These are phyloP conservation scores for Yamagishiella unicocca DNA, from an alignment of 139 green algal species.

Conservation along the genomic window DNA sequence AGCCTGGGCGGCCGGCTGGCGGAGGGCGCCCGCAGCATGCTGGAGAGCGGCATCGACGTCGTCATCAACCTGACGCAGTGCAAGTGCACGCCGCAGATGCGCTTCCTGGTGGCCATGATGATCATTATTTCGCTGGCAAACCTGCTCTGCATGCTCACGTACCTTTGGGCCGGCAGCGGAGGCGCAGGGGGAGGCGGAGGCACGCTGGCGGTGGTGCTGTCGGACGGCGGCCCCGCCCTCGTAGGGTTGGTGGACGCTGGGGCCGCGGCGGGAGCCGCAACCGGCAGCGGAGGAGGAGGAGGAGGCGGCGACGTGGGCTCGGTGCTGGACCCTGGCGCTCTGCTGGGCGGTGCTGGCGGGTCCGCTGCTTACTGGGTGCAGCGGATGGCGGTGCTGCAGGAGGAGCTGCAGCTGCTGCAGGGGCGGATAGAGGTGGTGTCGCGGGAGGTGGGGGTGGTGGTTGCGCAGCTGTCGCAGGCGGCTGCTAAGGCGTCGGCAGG, in stretches of 20 bases:
- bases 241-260: no score
- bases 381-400: conserved; percentile 45
- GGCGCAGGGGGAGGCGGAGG: neutral
- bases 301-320: neutral
- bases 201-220: neutral
- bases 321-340: neutral
- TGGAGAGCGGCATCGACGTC: conserved; percentile 27
- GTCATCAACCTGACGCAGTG: conserved; percentile 37
- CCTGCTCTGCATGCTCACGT: neutral
- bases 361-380: neutral
- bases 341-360: neutral
- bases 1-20: conserved; percentile 33
- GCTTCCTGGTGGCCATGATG: conserved; percentile 12
- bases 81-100: conserved; percentile 34
- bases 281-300: neutral
- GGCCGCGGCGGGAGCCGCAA: neutral
- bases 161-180: neutral
- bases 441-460: conserved; percentile 20
- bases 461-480: conserved; percentile 10
- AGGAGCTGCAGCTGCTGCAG: conserved; percentile 45
- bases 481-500: neutral
- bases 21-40: conserved; percentile 30
- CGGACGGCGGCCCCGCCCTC: neutral
- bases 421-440: conserved; percentile 28
- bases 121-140: conserved; percentile 35